Evolutionary conservation across 2,329 filamentous ascomycete genomes (phyloP), one percentile per base, ranked within the genome.

Genomic region (Colletotrichum tabaci): DNA sequence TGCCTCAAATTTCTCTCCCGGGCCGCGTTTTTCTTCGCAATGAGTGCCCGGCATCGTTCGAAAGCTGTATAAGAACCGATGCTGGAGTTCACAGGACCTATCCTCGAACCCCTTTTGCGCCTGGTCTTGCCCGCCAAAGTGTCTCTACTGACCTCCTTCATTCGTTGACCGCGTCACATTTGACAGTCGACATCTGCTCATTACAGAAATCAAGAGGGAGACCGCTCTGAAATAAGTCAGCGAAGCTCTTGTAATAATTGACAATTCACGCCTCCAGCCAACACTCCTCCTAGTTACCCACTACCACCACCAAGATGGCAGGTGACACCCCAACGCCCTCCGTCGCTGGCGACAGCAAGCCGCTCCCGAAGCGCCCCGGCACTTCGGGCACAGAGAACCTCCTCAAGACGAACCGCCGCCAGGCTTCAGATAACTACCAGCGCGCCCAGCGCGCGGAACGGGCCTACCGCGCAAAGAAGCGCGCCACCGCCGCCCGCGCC

Each of bases 301-400:
- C 23, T 26, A 42, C n/a, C 47, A 15, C 18, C 35, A 13, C 23
- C 42, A 47, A 18, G 23, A 74, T 75, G 73, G 73, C 73, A 35
- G 67, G 67, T 44, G 63, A 65, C 35, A 73, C 74, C 38, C 63
- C 68, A 21, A 64, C 63, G 44, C 42, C 60, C 71, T 30, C 40
- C 53, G 49, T 62, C 44, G 49, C 53, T 30, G 52, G 60, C 49
- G 50, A 69, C 38, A 73, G 75, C 10, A 79, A 78, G 68, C 76
- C 78, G 2, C 75, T 78, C n/a, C 76, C 76, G 5, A 73, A 63
- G n/a, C 80, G 84, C 23, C 83, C 84, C 6, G 81, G 82, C 68
- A 85, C 84, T 16, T 82, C 83, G 0, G 82, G 82, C 66, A 86
- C 84, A 21, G 82, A 85, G 74, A 80, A 81, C 73, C 76, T 84